Evolutionary conservation across 2,329 filamentous ascomycete species (phyloP).

Genomic region (Domatiomyces globalis): DNA sequence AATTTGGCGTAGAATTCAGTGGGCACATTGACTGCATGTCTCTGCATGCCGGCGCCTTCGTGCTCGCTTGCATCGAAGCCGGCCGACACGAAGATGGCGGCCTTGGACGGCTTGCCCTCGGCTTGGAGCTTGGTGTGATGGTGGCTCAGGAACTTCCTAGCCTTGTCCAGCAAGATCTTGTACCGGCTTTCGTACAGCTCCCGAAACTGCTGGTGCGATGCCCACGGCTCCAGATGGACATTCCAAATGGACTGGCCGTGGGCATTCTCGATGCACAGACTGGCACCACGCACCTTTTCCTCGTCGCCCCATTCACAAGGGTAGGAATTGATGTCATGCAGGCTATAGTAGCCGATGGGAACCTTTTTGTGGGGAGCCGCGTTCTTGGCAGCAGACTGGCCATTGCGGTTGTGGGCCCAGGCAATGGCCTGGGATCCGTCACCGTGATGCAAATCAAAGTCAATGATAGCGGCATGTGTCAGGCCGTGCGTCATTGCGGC

Average conservation of each 20-base stretch:
- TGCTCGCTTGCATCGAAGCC: conserved; percentile 96
- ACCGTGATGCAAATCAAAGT: conserved; percentile 83
- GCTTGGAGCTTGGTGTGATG: conserved; percentile 54
- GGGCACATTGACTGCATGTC: conserved; percentile 88
- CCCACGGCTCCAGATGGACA: conserved; percentile 81
- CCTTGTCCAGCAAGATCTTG: conserved; percentile 61
- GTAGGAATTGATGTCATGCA: conserved; percentile 98
- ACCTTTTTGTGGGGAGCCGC: conserved; percentile 64
- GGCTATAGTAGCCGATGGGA: conserved; percentile 85
- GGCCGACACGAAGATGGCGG: conserved; percentile 85
- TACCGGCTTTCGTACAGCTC: conserved; percentile 70
- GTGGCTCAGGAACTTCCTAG: conserved; percentile 57
- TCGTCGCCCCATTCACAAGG: conserved; percentile 89
- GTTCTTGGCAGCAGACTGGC: conserved; percentile 50
- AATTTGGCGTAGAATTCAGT: conserved; percentile 93
- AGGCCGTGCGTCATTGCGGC: conserved; percentile 69
- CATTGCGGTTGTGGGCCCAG: conserved; percentile 74
- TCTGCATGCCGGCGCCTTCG: conserved; percentile 85
- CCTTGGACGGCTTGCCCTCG: conserved; percentile 53
- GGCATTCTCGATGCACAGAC: conserved; percentile 83
- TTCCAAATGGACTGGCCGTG: conserved; percentile 96
- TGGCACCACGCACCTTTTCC: conserved; percentile 86
- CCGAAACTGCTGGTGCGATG: conserved; percentile 75
- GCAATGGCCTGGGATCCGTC: conserved; percentile 92
- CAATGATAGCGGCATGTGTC: conserved; percentile 85